Base-by-base conservation (phyloP, 1,139 yeast genomes). In the Casaregolazyma lundiana region DNA sequence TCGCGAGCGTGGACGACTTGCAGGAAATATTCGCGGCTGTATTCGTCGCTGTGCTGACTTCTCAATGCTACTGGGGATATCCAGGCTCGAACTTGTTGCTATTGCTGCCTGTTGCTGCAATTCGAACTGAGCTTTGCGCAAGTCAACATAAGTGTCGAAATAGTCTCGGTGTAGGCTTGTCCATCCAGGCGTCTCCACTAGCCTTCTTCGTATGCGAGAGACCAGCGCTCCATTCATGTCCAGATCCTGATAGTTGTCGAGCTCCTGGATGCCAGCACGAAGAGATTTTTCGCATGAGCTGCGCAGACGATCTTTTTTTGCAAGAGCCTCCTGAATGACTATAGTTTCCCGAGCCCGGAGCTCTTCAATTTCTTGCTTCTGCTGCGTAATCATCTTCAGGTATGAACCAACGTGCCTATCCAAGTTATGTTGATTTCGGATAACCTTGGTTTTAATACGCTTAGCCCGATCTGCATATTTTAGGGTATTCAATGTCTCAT, bases 401-500 rank as follows among this genome's bases (percentile, higher is more conserved):
- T 89, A 89, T 1, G 94, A 83, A 0, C 95, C 90, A 38, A 90
- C 95, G 66, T 89, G 96, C 41, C 95, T 73, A 61, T 84, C 88
- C 49, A 89, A 72, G 51, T 80, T 83, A 51, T 81, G 89, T 53
- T 80, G 83, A 59, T 89, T 90, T 53, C 95, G 69, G 2, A 78
- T 73, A 2, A 85, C 72, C 59, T 86, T 87, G 0, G 96, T 90
- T 61, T 86, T 86, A 57, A 90, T 90, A 56, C 85, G 90, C 59
- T 88, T 88, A 15, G 96, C 97, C 24, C 96, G 71, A 61, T 88
- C 81, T 0, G 97, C 97, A 63, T 89, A 90, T 62, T 87, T 87
- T 49, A 90, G 73, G 0, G 97, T 87, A 63, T 89, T 90, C 47
- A 87, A 71, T 0, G 97, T 89, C 60, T 90, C 97, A 61, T 90